phyloP scores from a whole-genome alignment of 1,284 basidiomycete genomes.

The Agaricales sp. region DNA sequence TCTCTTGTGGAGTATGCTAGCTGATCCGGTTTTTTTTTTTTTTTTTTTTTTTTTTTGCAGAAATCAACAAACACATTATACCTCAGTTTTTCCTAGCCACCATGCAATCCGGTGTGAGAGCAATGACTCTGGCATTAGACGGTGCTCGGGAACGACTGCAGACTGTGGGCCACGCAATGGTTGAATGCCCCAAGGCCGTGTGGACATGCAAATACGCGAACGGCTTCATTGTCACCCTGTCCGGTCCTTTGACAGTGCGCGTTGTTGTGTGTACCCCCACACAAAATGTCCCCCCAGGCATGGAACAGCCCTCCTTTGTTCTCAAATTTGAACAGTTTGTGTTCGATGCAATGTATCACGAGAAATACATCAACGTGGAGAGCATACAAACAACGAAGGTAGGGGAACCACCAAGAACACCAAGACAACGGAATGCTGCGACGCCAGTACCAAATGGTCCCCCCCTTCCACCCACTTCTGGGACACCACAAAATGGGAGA shows the following conservation, averaged over 20 bases:
- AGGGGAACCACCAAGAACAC: conserved; percentile 29
- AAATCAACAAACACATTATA: conserved; percentile 64
- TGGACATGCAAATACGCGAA: conserved; percentile 72
- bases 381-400: conserved; percentile 38
- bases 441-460: conserved; percentile 22
- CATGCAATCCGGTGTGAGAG: conserved; percentile 68
- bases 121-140: conserved; percentile 63
- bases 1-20: conserved; percentile 3
- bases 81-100: conserved; percentile 78
- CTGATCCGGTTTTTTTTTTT: conserved; percentile 6
- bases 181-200: conserved; percentile 57
- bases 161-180: conserved; percentile 36
- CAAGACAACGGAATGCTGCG: conserved; percentile 25
- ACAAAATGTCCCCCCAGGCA: not conserved
- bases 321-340: conserved; percentile 60
- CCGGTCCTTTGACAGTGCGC: conserved; percentile 58
- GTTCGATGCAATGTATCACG: conserved; percentile 59
- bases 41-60: conserved; percentile 25
- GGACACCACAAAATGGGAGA: conserved; percentile 13
- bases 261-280: conserved; percentile 25
- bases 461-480: conserved; percentile 20
- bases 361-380: conserved; percentile 58
- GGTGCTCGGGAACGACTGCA: conserved; percentile 55
- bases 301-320: conserved; percentile 4
- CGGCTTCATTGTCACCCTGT: conserved; percentile 64